Base-by-base conservation (phyloP, 345 rosid species). In the Hibiscus tridactylites region DNA sequence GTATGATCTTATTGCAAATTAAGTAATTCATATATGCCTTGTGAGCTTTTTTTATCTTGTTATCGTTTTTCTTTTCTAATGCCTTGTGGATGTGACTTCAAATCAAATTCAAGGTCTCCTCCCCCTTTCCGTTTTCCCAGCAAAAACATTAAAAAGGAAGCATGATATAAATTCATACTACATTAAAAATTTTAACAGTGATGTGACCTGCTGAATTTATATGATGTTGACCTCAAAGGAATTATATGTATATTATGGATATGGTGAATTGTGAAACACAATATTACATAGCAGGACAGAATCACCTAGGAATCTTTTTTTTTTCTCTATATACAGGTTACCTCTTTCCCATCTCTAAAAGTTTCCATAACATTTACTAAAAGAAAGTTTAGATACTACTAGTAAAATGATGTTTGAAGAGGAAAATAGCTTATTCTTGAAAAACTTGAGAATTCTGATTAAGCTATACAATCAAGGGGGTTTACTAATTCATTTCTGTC, bases 1-100 rank as follows among this genome's bases (percentile, higher is more conserved):
- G 97, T 89, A 84, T 73, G 65, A 71, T 75, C 31, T 65, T 49
- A 16, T 67, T 73, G 46, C 68, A 33, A 33, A 37, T 73, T 31
- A 50, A 50, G 35, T 52, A 73, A 49, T 68, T 44, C 68, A 47
- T 61, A 53, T 71, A 35, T 68, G 76, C 71, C n/a, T 13, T 53
- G n/a, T 64, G 31, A 53, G 29, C 24, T 61, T 46, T 61, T 4
- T 6, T 71, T 68, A n/a, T 68, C 9, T 16, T 50, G 60, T 29
- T 50, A 7, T 28, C 6, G 15, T 2, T 17, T 24, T 21, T 21
- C 12, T 56, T 6, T 42, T 65, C 10, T 47, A 5, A 67, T 67
- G 39, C 58, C 24, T 28, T 29, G 39, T 67, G 49, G 58, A 67
- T 67, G 42, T 16, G 71, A 26, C 57, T 21, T 42, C 12, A 67